These are phyloP conservation scores for Blastomyces silverae DNA, from an alignment of 2,329 filamentous ascomycete species.

Conservation along the genomic window DNA sequence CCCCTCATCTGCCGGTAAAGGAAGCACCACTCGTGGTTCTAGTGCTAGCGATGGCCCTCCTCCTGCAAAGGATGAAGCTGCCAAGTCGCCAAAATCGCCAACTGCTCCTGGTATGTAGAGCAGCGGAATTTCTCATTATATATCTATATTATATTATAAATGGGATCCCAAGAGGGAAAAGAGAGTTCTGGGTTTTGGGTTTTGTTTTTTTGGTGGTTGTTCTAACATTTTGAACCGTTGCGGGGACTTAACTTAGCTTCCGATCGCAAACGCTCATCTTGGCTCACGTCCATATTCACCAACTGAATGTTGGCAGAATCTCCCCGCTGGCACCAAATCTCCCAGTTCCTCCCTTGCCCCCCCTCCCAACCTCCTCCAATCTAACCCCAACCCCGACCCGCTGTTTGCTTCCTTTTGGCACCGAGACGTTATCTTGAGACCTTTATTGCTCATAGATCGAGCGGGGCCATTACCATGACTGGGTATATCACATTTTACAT, in stretches of 20 bases:
- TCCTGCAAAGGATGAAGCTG: neutral
- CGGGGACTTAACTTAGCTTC: slow-evolving; percentile 17
- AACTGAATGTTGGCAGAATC: slow-evolving; percentile 24
- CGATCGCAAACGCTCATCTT: slow-evolving; percentile 21
- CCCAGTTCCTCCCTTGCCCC: neutral
- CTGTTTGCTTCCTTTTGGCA: slow-evolving; percentile 5
- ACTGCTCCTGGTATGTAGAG: slow-evolving; percentile 21
- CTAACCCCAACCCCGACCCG: neutral
- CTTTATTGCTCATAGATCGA: slow-evolving; percentile 1
- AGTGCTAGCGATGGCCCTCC: slow-evolving; percentile 1
- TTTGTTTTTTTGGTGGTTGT: neutral
- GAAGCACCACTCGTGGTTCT: neutral
- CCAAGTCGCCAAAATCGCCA: neutral
- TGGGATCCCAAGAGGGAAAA: slow-evolving; percentile 1
- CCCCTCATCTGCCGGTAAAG: neutral
- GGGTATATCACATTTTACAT: neutral
- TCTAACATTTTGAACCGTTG: neutral
- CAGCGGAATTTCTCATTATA: slow-evolving; percentile 6
- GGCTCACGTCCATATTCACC: slow-evolving; percentile 21
- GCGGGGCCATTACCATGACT: neutral
- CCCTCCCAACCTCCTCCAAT: neutral
- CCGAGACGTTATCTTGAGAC: neutral
- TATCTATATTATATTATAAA: neutral
- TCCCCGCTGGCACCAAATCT: neutral
- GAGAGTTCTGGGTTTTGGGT: neutral